A percentile compares a stretch with the other conserved stretches of the same genome.
Evolutionary conservation across 2,329 filamentous ascomycete species (phyloP).

Genomic region (Colletotrichum scovillei): DNA sequence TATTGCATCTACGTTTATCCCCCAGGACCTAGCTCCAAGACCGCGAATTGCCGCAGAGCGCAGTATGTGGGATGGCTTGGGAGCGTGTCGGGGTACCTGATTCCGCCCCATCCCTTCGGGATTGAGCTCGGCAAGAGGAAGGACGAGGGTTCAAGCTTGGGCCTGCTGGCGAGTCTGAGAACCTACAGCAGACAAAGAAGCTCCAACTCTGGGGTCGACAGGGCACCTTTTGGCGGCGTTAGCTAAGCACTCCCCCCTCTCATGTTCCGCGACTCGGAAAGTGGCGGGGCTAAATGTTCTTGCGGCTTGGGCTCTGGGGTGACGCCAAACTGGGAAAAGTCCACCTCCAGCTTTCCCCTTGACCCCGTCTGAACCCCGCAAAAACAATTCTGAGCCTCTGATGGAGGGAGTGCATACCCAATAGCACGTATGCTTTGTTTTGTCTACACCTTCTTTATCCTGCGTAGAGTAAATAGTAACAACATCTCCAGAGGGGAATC

Average conservation of each 20-base stretch:
- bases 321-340: slow-evolving; percentile 16
- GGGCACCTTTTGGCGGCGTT: background rate
- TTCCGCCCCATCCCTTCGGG: slow-evolving; percentile 35
- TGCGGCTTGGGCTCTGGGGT: slow-evolving; percentile 16
- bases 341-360: slow-evolving; percentile 10
- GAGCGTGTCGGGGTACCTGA: slow-evolving; percentile 5
- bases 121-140: slow-evolving; percentile 34
- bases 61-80: background rate
- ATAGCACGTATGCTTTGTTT: background rate
- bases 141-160: slow-evolving; percentile 17
- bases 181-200: background rate
- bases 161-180: slow-evolving; percentile 1
- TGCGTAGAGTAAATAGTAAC: background rate
- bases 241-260: slow-evolving; percentile 17
- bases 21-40: slow-evolving; percentile 17
- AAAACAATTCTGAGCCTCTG: slow-evolving; percentile 5
- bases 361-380: slow-evolving; percentile 26
- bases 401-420: background rate
- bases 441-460: background rate
- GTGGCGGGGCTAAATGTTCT: slow-evolving; percentile 37
- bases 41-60: slow-evolving; percentile 27
- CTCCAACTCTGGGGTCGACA: too few relatives aligned
- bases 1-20: slow-evolving; percentile 24
- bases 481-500: background rate
- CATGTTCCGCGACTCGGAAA: slow-evolving; percentile 33